These are phyloP conservation scores for Castanea sativa DNA, from an alignment of 306 rosid genomes.

Conservation along the genomic window DNA sequence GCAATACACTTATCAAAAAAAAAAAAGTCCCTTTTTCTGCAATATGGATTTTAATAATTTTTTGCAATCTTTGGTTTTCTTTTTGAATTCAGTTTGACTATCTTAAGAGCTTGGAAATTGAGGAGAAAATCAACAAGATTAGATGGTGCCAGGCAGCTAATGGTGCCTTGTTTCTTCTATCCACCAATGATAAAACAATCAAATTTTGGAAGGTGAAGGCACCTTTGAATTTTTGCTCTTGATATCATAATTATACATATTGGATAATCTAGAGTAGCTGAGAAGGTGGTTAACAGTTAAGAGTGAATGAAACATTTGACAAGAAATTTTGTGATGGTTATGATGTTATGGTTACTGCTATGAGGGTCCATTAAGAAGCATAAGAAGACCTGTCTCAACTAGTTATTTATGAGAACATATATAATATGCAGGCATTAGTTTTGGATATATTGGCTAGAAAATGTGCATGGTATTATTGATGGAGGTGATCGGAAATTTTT, in stretches of 20 bases:
- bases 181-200: conserved; percentile 72
- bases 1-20: background rate
- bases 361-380: background rate
- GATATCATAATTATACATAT: background rate
- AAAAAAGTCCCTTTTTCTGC: background rate
- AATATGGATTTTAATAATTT: conserved; percentile 11
- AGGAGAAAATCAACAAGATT: conserved; percentile 74
- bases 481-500: background rate
- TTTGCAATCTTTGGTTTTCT: conserved; percentile 13
- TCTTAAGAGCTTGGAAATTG: conserved; percentile 76
- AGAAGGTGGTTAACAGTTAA: background rate
- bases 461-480: background rate
- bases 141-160: conserved; percentile 75
- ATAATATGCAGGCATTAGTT: background rate
- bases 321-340: background rate
- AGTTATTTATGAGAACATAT: background rate
- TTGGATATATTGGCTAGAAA: background rate
- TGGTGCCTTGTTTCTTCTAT: conserved; percentile 64
- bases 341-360: background rate
- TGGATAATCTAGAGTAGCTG: background rate
- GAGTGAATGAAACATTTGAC: background rate
- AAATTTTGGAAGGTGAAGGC: conserved; percentile 68
- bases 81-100: conserved; percentile 56
- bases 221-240: background rate
- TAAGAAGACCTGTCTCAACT: background rate